These are phyloP conservation scores for Filobasidium wieringae DNA, from an alignment of 768 basidiomycete species.

Conservation along the genomic window DNA sequence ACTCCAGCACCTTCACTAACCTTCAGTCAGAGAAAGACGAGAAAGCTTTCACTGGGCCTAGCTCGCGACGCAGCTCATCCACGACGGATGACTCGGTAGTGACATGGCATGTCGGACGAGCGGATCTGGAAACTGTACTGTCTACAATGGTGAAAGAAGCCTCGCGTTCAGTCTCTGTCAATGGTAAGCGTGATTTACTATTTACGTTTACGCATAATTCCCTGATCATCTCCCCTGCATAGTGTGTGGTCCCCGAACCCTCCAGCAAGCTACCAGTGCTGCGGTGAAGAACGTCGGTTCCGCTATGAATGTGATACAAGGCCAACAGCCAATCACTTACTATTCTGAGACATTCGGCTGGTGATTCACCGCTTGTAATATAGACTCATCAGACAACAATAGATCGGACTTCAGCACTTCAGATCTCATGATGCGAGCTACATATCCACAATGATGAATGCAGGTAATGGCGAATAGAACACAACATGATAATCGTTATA, in stretches of 20 bases:
- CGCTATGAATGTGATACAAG: conserved; percentile 1
- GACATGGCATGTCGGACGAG: conserved; percentile 8
- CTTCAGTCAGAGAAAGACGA: too few species aligned
- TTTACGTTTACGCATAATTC: neutral
- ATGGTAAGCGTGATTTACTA: neutral
- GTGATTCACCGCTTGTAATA: too few species aligned
- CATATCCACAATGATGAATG: too few species aligned
- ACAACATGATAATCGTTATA: neutral
- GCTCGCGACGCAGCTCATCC: too few species aligned
- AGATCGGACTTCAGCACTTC: too few species aligned
- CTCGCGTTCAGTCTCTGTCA: conserved; percentile 4
- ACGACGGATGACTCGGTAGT: neutral
- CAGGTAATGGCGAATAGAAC: too few species aligned
- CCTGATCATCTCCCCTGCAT: neutral
- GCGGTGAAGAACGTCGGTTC: neutral
- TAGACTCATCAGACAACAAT: too few species aligned
- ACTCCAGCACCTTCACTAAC: conserved; percentile 3
- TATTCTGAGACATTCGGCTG: conserved; percentile 16
- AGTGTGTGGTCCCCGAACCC: conserved; percentile 13
- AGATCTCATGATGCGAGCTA: too few species aligned
- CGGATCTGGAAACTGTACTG: neutral
- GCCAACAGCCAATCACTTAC: conserved; percentile 8
- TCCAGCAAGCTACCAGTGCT: neutral
- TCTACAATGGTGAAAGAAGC: neutral
- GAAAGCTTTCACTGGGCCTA: too few species aligned